Conservation (phyloP, 2,329 filamentous ascomycete genomes). For the Aureobasidium musti region DNA sequence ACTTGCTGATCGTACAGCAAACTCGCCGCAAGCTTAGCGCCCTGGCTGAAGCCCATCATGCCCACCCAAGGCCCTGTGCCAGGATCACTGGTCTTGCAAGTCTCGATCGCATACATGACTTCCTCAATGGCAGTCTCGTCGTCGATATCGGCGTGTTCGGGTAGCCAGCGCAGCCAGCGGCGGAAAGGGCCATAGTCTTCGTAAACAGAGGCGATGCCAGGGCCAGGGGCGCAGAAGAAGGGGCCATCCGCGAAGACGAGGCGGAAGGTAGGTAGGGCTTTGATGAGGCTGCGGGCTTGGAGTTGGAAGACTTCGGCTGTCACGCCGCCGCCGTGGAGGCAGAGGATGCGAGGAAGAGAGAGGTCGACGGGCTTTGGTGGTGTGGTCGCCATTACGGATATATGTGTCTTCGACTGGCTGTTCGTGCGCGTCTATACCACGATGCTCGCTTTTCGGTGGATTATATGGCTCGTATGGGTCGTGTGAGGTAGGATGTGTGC, state of each 20-base stretch:
- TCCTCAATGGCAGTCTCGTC: slow-evolving; percentile 52
- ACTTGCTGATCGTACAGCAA: slow-evolving; percentile 62
- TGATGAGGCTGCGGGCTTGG: slow-evolving; percentile 63
- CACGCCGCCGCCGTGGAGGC: slow-evolving; percentile 77
- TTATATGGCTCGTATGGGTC: not conserved
- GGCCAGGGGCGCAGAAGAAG: slow-evolving; percentile 62
- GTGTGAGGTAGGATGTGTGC: not conserved
- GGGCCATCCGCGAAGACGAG: slow-evolving; percentile 73
- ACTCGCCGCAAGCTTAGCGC: slow-evolving; percentile 52
- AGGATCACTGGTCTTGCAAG: slow-evolving; percentile 50
- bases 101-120: slow-evolving; percentile 49
- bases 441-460: not conserved
- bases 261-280: slow-evolving; percentile 62
- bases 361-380: slow-evolving; percentile 30
- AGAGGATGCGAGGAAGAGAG: slow-evolving; percentile 66
- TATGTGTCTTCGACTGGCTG: not conserved
- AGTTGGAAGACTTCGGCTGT: slow-evolving; percentile 68
- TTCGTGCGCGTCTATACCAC: not conserved
- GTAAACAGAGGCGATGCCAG: slow-evolving; percentile 66
- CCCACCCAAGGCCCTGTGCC: slow-evolving; percentile 53
- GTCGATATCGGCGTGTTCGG: slow-evolving; percentile 58
- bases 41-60: slow-evolving; percentile 54
- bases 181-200: slow-evolving; percentile 66
- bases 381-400: not conserved
- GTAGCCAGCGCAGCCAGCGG: slow-evolving; percentile 64